Base-by-base conservation (phyloP, 345 rosid species). In the Euphorbia peplus region DNA sequence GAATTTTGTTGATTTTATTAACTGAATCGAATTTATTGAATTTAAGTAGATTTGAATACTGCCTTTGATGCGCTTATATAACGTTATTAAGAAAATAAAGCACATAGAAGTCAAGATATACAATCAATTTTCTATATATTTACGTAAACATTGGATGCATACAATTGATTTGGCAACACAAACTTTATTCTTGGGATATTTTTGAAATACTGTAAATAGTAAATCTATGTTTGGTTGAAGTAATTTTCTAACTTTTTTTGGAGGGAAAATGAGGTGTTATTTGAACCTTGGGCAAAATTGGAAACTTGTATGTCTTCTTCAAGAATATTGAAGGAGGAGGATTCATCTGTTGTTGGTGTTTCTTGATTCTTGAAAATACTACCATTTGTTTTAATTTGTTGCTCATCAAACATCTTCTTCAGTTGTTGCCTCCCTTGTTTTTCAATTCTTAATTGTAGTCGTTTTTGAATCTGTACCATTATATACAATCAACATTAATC, bases 381-480 rank as follows among this genome's bases (percentile, higher is more conserved):
- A 46, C 80, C 79, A 21, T 66, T 86, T 35, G 81, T 75, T 71
- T 79, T 83, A 32, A 32, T 32, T 57, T 84, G 90, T 66, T 91
- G 99, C 68, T 87, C 87, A 56, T 89, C 95, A 64, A 95, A 84
- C 95, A 95, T 85, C 80, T 70, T 82, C 81, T 82, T 85, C 15
- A 95, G 87, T 19, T 90, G 87, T 78, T n/a, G n/a, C n/a, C 67
- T 83, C 39, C 95, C 93, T 77, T 95, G 99, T 67, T 88, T 96
- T 82, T 95, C 99, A 46, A 91, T 95, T 46, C 79, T 66, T 74
- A 91, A 16, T 60, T 95, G 99, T 61, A 95, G 76, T 68, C 77
- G 85, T 77, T 95, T 76, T 64, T 90, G 99, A 75, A 89, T 85
- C 99, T 95, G 73, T 19, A 26, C 5, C n/a, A 8, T n/a, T n/a